Percentiles rank a stretch among this genome's conserved stretches.
Evolutionary conservation across 257 asterid species (phyloP).

Genomic region (Gynochthodes officinalis): DNA sequence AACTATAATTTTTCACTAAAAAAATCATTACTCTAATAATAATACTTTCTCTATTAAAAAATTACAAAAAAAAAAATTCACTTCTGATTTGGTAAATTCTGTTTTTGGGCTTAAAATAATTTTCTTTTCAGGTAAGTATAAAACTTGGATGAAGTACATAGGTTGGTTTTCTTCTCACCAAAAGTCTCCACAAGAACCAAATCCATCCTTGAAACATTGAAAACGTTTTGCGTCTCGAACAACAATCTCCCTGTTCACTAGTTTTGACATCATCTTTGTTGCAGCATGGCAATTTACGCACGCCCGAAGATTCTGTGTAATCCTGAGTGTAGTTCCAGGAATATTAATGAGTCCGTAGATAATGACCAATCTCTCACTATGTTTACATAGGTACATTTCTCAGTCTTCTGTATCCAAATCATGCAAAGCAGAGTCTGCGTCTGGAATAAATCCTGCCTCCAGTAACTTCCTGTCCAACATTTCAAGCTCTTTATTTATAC

Average conservation of each 20-base stretch:
- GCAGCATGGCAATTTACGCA: slow-evolving; percentile 48
- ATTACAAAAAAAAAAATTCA: too few relatives aligned
- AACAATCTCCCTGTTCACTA: slow-evolving; percentile 36
- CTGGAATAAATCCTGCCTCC: slow-evolving; percentile 38
- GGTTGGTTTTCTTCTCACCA: slow-evolving; percentile 13
- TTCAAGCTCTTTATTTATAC: slow-evolving; percentile 35
- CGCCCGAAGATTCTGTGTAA: slow-evolving; percentile 41
- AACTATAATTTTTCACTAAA: too few relatives aligned
- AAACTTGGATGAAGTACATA: not conserved
- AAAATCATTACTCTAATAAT: too few relatives aligned
- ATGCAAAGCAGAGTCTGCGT: slow-evolving; percentile 41
- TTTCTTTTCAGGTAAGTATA: not conserved
- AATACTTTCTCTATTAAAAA: too few relatives aligned
- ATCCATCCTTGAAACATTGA: slow-evolving; percentile 24
- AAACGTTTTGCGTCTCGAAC: slow-evolving; percentile 37
- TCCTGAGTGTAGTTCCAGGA: slow-evolving; percentile 31
- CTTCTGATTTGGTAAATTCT: too few relatives aligned
- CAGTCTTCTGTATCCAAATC: slow-evolving; percentile 42
- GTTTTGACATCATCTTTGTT: slow-evolving; percentile 42
- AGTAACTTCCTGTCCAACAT: slow-evolving; percentile 32
- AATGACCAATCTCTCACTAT: slow-evolving; percentile 51
- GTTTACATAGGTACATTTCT: slow-evolving; percentile 35
- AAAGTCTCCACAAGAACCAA: slow-evolving; percentile 27
- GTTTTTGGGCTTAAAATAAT: too few relatives aligned
- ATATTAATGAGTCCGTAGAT: slow-evolving; percentile 42